Evolutionary conservation across 1,139 yeast genomes (phyloP), one percentile per base, ranked within the genome.

Genomic region (Wickerhamiella pararugosa): DNA sequence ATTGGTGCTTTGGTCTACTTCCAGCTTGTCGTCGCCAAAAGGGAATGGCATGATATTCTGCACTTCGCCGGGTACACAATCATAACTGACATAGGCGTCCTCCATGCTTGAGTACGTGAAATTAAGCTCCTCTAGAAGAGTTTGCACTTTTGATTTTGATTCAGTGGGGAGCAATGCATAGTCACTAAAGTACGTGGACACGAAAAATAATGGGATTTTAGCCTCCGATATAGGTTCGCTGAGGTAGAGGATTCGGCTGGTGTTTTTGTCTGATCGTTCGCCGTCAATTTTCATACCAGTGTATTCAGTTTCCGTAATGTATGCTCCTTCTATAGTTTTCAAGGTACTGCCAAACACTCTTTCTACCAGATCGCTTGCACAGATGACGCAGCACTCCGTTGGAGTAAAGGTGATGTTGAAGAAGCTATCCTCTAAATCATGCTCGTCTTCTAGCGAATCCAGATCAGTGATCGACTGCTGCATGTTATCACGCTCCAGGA

Each of bases 171-270:
- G 68, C 34, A 78, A 62, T n/a, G 78, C 79, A 40, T 75, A 72
- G 56, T 78, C 81, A 41, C 77, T 70, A 52, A 75, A 76, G 58
- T 78, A 79, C 34, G 79, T 75, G 9, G 79, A 71, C 34, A 78
- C 58, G 57, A 77, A 78, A 53, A 76, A 76, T 30, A 78, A 63
- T 3, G 83, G 67, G 31, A 78, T 74, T 10, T 66, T 66, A 41
- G 75, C 74, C 32, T 67, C 65, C 0, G 80, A 70, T 21, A 78
- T 60, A 2, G 86, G 86, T 41, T 68, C 66, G 1, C 81, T 75
- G 29, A 78, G 60, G 45, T 73, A 73, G 42, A 78, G 55, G 7
- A 78, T 76, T 36, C 77, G 61, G 21, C 37, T 32, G 34, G 70
- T 62, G 32, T 76, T 75, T 45, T 68, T 75, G 49, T 66, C 69